Base-by-base conservation (phyloP, 768 basidiomycete genomes). In the Calocybe gangraenosa region DNA sequence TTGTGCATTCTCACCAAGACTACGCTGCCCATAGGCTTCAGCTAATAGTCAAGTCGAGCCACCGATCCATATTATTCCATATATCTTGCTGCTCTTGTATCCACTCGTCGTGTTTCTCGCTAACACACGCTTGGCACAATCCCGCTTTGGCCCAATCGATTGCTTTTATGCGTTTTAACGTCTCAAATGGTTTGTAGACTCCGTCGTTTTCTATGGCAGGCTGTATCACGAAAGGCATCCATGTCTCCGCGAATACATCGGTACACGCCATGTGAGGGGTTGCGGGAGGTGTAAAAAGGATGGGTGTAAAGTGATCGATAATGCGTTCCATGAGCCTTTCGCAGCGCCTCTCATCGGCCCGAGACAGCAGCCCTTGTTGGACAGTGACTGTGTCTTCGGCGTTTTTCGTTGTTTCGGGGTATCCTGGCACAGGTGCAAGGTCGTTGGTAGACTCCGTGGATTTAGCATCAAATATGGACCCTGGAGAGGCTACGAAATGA, bases 181-280 rank as follows among this genome's bases (percentile, higher is more conserved):
- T 82, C 66, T 89, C 85, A 18, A 90, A 68, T 19, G 87, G 87
- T 40, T 75, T 81, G 56, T 78, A 82, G 21, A 87, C 76, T 6
- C 83, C 82, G 45, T 76, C 75, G 44, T 71, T 66, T 14, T 70
- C 73, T 18, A 89, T 68, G 0, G 84, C 84, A 9, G 81, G 82
- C 40, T 77, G 67, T 31, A 84, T 81, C n/a, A 89, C 83, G 31
- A 78, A 66, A 18, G 69, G 48, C 75, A 87, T 83, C 87, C 87
- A 89, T 41, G 64, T 69, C 40, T 82, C 82, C 1, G 86, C 87
- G 44, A 89, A 71, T 0, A 77, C 64, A 57, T 87, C 79, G 3
- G 85, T 87, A 62, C 87, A 89, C 3, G 65, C 64, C 84, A 87
- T 87, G 57, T 88, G 87, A 1, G 69, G 65, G n/a, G 81, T 80